Conservation (phyloP, 73 alveolate genomes). For the Symbiodinium pilosum region DNA sequence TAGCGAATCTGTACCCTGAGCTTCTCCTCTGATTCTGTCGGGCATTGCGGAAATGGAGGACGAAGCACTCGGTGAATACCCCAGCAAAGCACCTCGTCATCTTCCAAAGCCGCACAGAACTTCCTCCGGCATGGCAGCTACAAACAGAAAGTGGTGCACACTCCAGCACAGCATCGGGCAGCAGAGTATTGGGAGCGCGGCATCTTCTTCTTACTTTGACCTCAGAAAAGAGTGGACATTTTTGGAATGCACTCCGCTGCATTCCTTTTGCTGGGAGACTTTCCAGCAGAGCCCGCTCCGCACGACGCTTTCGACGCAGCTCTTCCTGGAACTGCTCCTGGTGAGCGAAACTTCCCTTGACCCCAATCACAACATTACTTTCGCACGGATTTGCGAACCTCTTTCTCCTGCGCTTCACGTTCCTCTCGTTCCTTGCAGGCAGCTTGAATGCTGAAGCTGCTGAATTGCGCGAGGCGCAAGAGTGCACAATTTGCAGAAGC, state of each 20-base stretch:
- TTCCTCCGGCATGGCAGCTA: conserved; percentile 7
- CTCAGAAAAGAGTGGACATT: background rate
- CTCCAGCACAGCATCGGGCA: too few species aligned
- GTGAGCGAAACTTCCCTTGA: too few species aligned
- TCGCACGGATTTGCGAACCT: background rate
- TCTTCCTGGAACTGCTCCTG: conserved; percentile 30
- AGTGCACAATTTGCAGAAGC: background rate
- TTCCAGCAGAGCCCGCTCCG: conserved; percentile 33
- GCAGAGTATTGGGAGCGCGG: background rate
- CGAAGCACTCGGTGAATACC: too few species aligned
- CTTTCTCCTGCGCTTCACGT: conserved; percentile 51
- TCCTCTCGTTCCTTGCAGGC: conserved; percentile 25
- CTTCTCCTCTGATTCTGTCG: too few species aligned
- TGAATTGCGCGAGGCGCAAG: background rate
- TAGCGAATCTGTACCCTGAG: too few species aligned
- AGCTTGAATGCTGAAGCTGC: background rate
- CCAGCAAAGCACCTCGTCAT: too few species aligned
- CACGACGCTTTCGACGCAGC: conserved; percentile 45
- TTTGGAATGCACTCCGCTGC: too few species aligned
- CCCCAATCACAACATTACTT: too few species aligned
- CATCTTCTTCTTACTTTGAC: conserved; percentile 16
- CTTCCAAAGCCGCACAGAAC: conserved; percentile 66
- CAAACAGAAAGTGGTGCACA: background rate
- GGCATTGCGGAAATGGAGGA: too few species aligned
- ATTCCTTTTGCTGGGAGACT: too few species aligned